Evolutionary conservation across 2,329 filamentous ascomycete genomes (phyloP).

Genomic region (Blastomyces emzantsi): DNA sequence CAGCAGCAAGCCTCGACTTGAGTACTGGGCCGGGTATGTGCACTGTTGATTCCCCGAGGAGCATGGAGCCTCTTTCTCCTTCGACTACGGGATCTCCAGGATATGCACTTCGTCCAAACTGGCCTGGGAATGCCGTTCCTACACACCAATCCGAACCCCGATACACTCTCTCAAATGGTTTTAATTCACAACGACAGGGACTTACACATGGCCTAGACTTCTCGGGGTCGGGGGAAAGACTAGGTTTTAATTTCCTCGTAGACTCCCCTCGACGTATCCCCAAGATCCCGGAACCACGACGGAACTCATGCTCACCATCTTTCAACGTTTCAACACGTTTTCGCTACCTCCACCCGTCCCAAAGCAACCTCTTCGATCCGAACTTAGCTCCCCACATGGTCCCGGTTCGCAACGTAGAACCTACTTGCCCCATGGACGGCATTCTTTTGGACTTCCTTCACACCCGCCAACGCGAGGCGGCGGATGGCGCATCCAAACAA

Average conservation of each 20-base stretch:
- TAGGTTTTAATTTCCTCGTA: constrained; percentile 66
- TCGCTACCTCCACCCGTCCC: constrained; percentile 15
- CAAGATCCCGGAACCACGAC: constrained; percentile 42
- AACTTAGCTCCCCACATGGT: constrained; percentile 17
- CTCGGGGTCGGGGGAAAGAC: constrained; percentile 50
- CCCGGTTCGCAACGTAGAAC: constrained; percentile 51
- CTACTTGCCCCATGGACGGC: constrained; percentile 68
- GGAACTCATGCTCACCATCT: constrained; percentile 20
- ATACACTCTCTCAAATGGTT: constrained; percentile 33
- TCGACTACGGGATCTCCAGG: constrained; percentile 5
- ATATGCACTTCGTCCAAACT: constrained; percentile 9
- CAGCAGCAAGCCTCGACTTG: constrained; percentile 13
- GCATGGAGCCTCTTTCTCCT: constrained; percentile 39
- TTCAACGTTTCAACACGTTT: constrained; percentile 20
- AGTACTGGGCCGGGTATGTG: constrained; percentile 1
- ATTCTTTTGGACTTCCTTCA: constrained; percentile 73
- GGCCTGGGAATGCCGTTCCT: constrained; percentile 6
- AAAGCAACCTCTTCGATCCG: constrained; percentile 9
- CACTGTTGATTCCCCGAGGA: constrained; percentile 23
- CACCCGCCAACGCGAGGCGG: constrained; percentile 56
- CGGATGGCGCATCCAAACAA: constrained; percentile 54
- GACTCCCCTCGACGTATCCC: constrained; percentile 48
- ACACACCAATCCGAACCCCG: constrained; percentile 14
- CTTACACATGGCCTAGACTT: constrained; percentile 50
- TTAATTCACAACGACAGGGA: constrained; percentile 36